Base-by-base conservation (phyloP, 331 rosid species). In the Saraca asoca region DNA sequence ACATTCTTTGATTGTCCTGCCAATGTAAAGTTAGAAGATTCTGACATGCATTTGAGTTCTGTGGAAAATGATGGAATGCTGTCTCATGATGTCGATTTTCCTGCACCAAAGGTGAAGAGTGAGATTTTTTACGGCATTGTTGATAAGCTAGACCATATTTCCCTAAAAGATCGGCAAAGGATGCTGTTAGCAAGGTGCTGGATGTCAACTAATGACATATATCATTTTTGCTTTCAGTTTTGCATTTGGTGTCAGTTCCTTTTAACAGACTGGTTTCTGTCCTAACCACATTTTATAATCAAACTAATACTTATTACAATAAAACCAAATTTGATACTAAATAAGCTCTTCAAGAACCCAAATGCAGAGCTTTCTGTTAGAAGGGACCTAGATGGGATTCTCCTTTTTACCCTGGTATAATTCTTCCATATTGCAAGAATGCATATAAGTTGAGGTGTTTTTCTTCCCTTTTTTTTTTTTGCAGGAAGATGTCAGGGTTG, bases 101-200 rank as follows among this genome's bases (percentile, higher is more conserved):
- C 68, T 55, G 61, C 58, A 44, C 34, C 35, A 19, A 29, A 52
- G 76, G 78, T 72, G 35, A 56, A 79, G 70, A 66, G 49, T 77
- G 92, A 85, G 81, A 69, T 75, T 65, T 15, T 66, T 19, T 77
- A 69, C 66, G 79, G 51, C 64, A 50, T 12, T 61, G 68, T 24
- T 62, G 95, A 80, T 80, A 85, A 59, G 69, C 67, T 87, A 59
- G 96, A 87, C 70, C 93, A 85, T 68, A 53, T 92, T 66, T 68
- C 69, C 5, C 58, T 92, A 83, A 80, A 75, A 72, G 89, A 89
- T 79, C 81, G 98, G 59, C 80, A 50, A 69, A 85, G 78, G 79
- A 82, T 87, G 81, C 85, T 89, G 29, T 80, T 79, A 41, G 75
- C 85, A 50, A 82, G 95, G 98, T 87, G 75, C 74, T 46, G 11